Evolutionary conservation across 2,329 filamentous ascomycete genomes (phyloP).

Genomic region (Sporothrix inflata): DNA sequence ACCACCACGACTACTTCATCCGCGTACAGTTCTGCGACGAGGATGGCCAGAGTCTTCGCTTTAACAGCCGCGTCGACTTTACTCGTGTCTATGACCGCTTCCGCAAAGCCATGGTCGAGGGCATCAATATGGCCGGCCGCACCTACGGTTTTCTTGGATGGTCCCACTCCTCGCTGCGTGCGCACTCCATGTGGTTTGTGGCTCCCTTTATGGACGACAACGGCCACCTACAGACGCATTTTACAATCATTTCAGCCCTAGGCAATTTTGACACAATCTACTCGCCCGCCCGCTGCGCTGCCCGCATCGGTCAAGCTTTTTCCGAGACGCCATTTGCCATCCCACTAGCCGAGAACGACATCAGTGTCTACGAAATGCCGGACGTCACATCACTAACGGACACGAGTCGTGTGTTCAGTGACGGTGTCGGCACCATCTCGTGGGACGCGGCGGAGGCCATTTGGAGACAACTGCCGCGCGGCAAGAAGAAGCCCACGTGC

Average conservation of each 20-base stretch:
- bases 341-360: constrained; percentile 46
- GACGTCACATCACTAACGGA: constrained; percentile 56
- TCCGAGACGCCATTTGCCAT: constrained; percentile 73
- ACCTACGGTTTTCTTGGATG: constrained; percentile 72
- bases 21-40: constrained; percentile 77
- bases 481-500: constrained; percentile 59
- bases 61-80: constrained; percentile 56
- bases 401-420: constrained; percentile 68
- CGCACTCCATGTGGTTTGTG: constrained; percentile 70
- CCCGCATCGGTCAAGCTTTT: constrained; percentile 68
- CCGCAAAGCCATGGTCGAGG: constrained; percentile 58
- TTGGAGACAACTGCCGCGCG: constrained; percentile 56
- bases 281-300: constrained; percentile 60
- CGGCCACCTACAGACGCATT: constrained; percentile 42
- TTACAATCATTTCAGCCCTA: constrained; percentile 51
- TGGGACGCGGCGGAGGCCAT: constrained; percentile 60
- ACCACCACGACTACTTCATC: constrained; percentile 65
- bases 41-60: constrained; percentile 65
- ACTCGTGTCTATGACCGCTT: constrained; percentile 63
- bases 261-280: constrained; percentile 56
- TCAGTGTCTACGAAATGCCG: constrained; percentile 43
- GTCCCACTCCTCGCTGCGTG: constrained; percentile 75
- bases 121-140: constrained; percentile 66
- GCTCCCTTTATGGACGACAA: constrained; percentile 50
- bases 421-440: constrained; percentile 79